phyloP scores from a whole-genome alignment of 1,284 basidiomycete genomes.

The Leccinum fallax region DNA sequence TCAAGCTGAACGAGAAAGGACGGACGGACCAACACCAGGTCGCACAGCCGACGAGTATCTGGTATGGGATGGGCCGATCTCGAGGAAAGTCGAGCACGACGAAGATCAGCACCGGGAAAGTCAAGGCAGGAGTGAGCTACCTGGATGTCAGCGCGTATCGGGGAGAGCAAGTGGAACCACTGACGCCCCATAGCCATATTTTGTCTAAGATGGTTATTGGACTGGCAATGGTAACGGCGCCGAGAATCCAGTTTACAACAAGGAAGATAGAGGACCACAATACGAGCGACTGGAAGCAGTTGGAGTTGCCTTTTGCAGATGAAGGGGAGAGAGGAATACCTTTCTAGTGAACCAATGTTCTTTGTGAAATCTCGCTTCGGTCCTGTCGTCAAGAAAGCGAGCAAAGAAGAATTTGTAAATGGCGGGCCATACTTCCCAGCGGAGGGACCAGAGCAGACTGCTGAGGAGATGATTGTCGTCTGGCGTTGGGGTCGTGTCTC shows the following conservation, averaged over 20 bases:
- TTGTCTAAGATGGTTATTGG: slow-evolving; percentile 55
- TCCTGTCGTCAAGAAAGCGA: slow-evolving; percentile 57
- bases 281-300: slow-evolving; percentile 48
- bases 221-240: slow-evolving; percentile 50
- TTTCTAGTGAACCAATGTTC: slow-evolving; percentile 57
- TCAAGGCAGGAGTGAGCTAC: slow-evolving; percentile 45
- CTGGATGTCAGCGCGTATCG: slow-evolving; percentile 39
- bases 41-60: slow-evolving; percentile 53
- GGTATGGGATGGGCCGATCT: slow-evolving; percentile 60
- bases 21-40: slow-evolving; percentile 59
- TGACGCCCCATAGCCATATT: slow-evolving; percentile 64
- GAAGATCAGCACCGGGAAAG: slow-evolving; percentile 49
- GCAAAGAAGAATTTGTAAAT: slow-evolving; percentile 55
- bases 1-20: slow-evolving; percentile 6
- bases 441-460: slow-evolving; percentile 35
- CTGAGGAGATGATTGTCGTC: slow-evolving; percentile 36
- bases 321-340: slow-evolving; percentile 26
- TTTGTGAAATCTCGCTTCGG: slow-evolving; percentile 58
- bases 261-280: slow-evolving; percentile 68
- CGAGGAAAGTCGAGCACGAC: slow-evolving; percentile 72
- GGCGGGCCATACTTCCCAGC: slow-evolving; percentile 45
- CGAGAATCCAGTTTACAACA: slow-evolving; percentile 71
- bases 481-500: slow-evolving; percentile 33
- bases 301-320: background rate
- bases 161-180: slow-evolving; percentile 25